Percentiles rank a stretch among this genome's conserved stretches.
These are phyloP conservation scores for Nannochloropsis oceanica DNA, from an alignment of 108 stramenopile species.

Conservation along the genomic window DNA sequence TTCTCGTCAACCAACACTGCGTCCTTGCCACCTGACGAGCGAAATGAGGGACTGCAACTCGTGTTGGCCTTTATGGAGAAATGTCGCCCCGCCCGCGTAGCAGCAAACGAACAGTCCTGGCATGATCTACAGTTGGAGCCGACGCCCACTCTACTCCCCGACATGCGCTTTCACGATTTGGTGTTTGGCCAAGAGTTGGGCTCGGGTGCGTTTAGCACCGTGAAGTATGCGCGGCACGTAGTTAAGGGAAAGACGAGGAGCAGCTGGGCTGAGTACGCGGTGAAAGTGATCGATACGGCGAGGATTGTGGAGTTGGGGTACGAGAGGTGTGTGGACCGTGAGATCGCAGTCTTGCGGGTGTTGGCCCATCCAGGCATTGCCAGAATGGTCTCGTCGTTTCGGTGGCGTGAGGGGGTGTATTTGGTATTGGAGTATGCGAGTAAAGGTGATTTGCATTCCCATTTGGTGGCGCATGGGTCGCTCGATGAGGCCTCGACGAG, in stretches of 20 bases:
- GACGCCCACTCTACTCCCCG: slow-evolving; percentile 50
- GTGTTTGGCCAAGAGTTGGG: slow-evolving; percentile 90
- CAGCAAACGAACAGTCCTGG: neutral
- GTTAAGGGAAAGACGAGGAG: slow-evolving; percentile 45
- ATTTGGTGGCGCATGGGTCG: slow-evolving; percentile 62
- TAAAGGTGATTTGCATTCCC: slow-evolving; percentile 72
- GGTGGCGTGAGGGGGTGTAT: slow-evolving; percentile 74
- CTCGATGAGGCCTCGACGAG: slow-evolving; percentile 60
- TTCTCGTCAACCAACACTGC: no score
- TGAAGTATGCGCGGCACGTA: neutral
- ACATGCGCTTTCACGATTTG: slow-evolving; percentile 77
- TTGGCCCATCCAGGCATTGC: slow-evolving; percentile 80
- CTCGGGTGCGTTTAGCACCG: slow-evolving; percentile 61
- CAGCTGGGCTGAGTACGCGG: slow-evolving; percentile 86
- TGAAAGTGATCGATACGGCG: slow-evolving; percentile 60
- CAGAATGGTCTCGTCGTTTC: slow-evolving; percentile 72
- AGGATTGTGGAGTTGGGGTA: slow-evolving; percentile 64
- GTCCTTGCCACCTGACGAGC: no score
- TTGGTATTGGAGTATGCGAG: slow-evolving; percentile 87
- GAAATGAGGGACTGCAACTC: neutral
- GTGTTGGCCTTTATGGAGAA: neutral
- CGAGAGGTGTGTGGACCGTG: slow-evolving; percentile 60
- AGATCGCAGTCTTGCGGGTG: slow-evolving; percentile 66
- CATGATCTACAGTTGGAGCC: slow-evolving; percentile 24
- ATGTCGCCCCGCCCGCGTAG: neutral